These are phyloP conservation scores for Oenanthe sinensis DNA, from an alignment of 129 eudicot genomes.

Conservation along the genomic window DNA sequence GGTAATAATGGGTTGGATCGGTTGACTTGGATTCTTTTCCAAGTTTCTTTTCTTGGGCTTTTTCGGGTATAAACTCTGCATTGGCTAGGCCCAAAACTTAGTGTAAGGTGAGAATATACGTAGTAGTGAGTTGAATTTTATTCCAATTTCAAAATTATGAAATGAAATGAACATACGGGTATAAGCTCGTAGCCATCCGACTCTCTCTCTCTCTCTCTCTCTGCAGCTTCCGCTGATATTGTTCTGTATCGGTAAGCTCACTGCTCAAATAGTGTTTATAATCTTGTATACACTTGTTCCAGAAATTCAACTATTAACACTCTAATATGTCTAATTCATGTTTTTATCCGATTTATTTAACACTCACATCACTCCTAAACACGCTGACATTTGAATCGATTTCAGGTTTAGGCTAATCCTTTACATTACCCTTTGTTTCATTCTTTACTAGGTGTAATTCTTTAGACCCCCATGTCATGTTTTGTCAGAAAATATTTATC, in stretches of 20 bases:
- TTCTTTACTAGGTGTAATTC: neutral
- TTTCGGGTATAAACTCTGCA: no score
- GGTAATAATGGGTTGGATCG: neutral
- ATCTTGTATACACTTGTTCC: neutral
- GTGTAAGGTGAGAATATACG: no score
- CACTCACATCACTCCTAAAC: neutral
- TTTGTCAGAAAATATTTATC: neutral
- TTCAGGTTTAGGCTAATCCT: neutral
- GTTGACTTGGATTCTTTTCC: neutral
- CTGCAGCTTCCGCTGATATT: no score
- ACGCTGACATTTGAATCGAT: neutral
- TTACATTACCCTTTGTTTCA: neutral
- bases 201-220: no score
- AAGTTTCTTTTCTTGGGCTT: neutral
- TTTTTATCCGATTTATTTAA: neutral
- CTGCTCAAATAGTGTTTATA: neutral
- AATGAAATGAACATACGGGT: no score
- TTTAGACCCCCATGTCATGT: no score
- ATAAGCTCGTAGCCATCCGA: no score
- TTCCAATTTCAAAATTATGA: no score
- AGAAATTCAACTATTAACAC: neutral
- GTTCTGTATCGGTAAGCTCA: neutral
- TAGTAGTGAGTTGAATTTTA: no score
- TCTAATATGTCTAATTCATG: neutral
- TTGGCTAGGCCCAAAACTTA: no score